Base-by-base conservation (phyloP, 495 filamentous ascomycete species). In the Penicillium atrosanguineum region DNA sequence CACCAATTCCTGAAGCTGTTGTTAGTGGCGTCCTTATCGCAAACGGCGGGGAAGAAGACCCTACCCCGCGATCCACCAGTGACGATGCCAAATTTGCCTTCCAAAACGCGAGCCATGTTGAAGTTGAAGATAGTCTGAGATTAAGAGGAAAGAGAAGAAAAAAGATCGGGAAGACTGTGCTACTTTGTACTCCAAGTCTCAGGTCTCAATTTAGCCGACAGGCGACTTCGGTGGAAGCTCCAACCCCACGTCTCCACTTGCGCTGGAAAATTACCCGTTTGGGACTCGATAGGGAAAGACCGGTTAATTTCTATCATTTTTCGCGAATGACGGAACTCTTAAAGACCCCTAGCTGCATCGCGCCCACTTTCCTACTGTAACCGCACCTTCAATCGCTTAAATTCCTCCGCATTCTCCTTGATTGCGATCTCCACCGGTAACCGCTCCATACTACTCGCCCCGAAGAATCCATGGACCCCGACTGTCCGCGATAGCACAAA, bases 11-110 rank as follows among this genome's bases (percentile, higher is more conserved):
- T 95, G 36, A 12, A 31, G 31, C 12, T 6, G 23, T 4, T 16
- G 28, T 64, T 56, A 62, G 55, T 34, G 34, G 38, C 41, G 29
- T 53, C 38, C 16, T 46, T 34, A 40, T 60, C 36, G 29, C 38
- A 49, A 39, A n/a, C 26, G 48, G 21, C 34, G 46, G 57, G 44
- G 8, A 15, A 18, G 23, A 64, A 23, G 23, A 23, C 23, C 69
- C 37, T 67, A 88, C 88, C 87, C 69, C 87, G 75, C 52, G 87
- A 89, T 46, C 81, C 85, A 36, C 88, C 88, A n/a, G 88, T 90
- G 46, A 92, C 75, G 59, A 92, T 86, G 40, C 80, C 88, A 20
- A 90, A 76, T 69, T 89, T 90, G 31, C 85, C 85, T 64, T 88
- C 80, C 19, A 80, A 57, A 12, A 71, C 56, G 23, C 71, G 65